These are phyloP conservation scores for Cladosporium sp. DNA, from an alignment of 2,329 filamentous ascomycete species.

Conservation along the genomic window DNA sequence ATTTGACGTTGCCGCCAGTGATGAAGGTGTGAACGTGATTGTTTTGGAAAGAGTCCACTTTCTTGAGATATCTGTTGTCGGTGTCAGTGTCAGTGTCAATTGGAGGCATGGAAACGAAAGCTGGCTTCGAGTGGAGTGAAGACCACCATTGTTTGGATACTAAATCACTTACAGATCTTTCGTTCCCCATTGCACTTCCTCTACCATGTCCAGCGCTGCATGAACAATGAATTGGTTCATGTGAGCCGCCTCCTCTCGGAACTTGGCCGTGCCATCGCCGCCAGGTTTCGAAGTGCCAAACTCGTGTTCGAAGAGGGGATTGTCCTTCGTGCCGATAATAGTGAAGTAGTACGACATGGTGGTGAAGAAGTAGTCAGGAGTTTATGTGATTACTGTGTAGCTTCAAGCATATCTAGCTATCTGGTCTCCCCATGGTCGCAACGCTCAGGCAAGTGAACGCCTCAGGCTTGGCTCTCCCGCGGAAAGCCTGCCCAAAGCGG, in stretches of 20 bases:
- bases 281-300: slow-evolving; percentile 96
- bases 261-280: slow-evolving; percentile 87
- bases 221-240: slow-evolving; percentile 98
- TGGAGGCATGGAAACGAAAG: not conserved
- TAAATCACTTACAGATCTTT: slow-evolving; percentile 69
- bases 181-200: slow-evolving; percentile 92
- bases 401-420: not conserved
- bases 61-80: slow-evolving; percentile 81
- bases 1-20: slow-evolving; percentile 88
- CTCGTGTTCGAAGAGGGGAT: slow-evolving; percentile 93
- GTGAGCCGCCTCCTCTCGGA: slow-evolving; percentile 82
- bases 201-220: slow-evolving; percentile 88
- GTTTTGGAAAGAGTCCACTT: slow-evolving; percentile 94
- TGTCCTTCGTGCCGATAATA: slow-evolving; percentile 93
- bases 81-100: not conserved
- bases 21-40: slow-evolving; percentile 91
- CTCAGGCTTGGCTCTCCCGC: slow-evolving; percentile 27
- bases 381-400: not conserved
- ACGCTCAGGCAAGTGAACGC: slow-evolving; percentile 7
- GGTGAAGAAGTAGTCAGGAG: not conserved
- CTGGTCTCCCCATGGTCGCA: slow-evolving; percentile 1
- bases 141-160: not conserved
- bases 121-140: not conserved
- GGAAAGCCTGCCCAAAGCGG: slow-evolving; percentile 16
- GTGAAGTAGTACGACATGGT: slow-evolving; percentile 97